Base-by-base conservation (phyloP, 73 alveolate genomes). In the Effrenium voratum region DNA sequence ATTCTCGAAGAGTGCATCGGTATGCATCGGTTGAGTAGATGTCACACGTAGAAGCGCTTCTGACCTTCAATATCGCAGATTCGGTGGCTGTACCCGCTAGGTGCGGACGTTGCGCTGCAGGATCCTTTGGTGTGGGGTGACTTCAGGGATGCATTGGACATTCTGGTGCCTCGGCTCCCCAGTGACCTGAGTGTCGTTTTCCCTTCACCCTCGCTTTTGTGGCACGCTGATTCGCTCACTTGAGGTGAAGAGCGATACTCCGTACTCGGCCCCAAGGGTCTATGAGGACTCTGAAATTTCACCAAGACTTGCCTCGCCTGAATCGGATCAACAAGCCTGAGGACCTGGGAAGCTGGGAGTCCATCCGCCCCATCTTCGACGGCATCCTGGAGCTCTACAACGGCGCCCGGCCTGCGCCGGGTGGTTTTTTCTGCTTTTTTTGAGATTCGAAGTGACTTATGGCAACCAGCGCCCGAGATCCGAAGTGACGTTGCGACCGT, bases 171-270 rank as follows among this genome's bases (percentile, higher is more conserved):
- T 28, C n/a, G 13, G 34, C 81, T 50, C 40, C 26, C 57, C 10
- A 2, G 49, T 1, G 57, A 95, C 41, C 28, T 52, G 63, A 8
- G 0, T 1, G 41, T 66, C 2, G 30, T 24, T 28, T 16, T 1
- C 43, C 30, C 30, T n/a, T 8, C 16, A 66, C 79, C 10, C 79
- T 66, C 30, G 79, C 34, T 28, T 28, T 40, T 24, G 40, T 63
- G 12, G 10, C 22, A 0, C 8, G 43, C 16, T 24, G 79, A 28
- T 63, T 72, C 32, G 24, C n/a, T 72, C 30, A 34, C 28, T 10
- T 15, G n/a, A 86, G 94, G 98, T 91, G 52, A 91, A 91, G 98
- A 91, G 98, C 47, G 98, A 91, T 81, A 91, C 98, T n/a, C 98
- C 98, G 10, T 91, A 73, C 91, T 70, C 98, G 2, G 98, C 88